Evolutionary conservation across 306 rosid genomes (phyloP), one percentile per base, ranked within the genome.

Genomic region (Trifolium subterraneum): DNA sequence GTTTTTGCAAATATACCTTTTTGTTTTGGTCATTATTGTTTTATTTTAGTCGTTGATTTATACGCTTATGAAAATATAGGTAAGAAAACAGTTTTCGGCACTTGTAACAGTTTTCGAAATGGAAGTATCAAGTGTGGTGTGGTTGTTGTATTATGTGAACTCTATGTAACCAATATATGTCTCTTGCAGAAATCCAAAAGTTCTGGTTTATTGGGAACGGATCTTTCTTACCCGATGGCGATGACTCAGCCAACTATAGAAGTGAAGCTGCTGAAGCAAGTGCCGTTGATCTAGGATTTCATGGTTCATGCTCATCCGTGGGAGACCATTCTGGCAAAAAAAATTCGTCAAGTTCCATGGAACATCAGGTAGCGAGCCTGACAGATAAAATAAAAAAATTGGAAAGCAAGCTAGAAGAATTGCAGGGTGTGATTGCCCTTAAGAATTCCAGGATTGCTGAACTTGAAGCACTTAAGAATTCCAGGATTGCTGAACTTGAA

Each of bases 141-240:
- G 22, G 14, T 33, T 5, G 33, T 70, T 55, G 63, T 20, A 62
- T 62, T 62, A 3, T 33, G 7, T 36, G 68, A 63, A 36, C 47
- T 63, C 44, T 74, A 64, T 12, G 61, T 72, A 50, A 71, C 10
- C 12, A 61, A 63, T 67, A 18, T 65, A 13, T 78, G 68, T 39
- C 35, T 75, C 71, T 74, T 81, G 85, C 90, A 93, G 97, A 93
- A 83, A 83, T 93, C 51, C 77, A 79, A 74, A 87, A 86, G 59
- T 79, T 93, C n/a, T 61, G 75, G 84, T 88, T 84, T 77, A 86
- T 90, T n/a, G 88, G 89, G 61, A 82, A 59, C 68, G 91, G 78
- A 60, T 72, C 70, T 13, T 14, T 77, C 48, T 65, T 81, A 44
- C 51, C 71, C 3, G 67, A 36, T 10, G 80, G 68, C 73, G 82